Conservation (phyloP, 1,284 basidiomycete genomes). For the Prillingera fragicola region DNA sequence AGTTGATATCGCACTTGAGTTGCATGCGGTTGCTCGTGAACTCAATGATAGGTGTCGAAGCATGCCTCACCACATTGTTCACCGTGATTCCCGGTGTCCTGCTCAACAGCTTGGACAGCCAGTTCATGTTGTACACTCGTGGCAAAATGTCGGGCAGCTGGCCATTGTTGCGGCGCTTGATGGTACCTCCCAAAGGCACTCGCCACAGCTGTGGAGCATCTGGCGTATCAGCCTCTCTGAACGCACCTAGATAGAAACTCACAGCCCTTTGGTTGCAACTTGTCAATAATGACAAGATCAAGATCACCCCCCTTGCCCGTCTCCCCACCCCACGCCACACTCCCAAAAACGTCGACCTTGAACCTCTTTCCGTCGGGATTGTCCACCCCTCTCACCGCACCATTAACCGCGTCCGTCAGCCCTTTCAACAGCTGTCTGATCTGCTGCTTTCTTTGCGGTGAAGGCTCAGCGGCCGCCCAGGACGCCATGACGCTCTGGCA, state of each 20-base stretch:
- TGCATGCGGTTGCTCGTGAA: constrained; percentile 26
- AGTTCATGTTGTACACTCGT: constrained; percentile 33
- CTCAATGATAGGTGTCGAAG: constrained; percentile 46
- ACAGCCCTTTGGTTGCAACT: constrained; percentile 35
- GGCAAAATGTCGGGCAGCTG: constrained; percentile 17
- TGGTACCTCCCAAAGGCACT: constrained; percentile 17
- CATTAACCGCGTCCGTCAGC: neutral
- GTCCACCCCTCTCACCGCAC: neutral
- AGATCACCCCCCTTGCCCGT: constrained; percentile 39
- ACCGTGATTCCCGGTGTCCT: constrained; percentile 16
- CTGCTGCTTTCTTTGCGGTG: neutral
- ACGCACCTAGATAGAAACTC: constrained; percentile 5
- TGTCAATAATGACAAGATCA: constrained; percentile 41
- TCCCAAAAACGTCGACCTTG: constrained; percentile 47
- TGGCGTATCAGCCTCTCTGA: neutral
- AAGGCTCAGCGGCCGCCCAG: constrained; percentile 4
- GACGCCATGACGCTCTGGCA: constrained; percentile 1
- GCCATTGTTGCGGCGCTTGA: neutral
- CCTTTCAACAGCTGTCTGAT: neutral
- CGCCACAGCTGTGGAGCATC: constrained; percentile 9
- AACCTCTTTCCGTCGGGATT: constrained; percentile 18
- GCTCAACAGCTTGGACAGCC: constrained; percentile 19
- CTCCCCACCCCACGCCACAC: constrained; percentile 46
- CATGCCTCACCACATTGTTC: constrained; percentile 24
- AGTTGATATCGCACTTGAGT: constrained; percentile 42